Conservation (phyloP, 352 stramenopile species). For the Phytophthora meadii region DNA sequence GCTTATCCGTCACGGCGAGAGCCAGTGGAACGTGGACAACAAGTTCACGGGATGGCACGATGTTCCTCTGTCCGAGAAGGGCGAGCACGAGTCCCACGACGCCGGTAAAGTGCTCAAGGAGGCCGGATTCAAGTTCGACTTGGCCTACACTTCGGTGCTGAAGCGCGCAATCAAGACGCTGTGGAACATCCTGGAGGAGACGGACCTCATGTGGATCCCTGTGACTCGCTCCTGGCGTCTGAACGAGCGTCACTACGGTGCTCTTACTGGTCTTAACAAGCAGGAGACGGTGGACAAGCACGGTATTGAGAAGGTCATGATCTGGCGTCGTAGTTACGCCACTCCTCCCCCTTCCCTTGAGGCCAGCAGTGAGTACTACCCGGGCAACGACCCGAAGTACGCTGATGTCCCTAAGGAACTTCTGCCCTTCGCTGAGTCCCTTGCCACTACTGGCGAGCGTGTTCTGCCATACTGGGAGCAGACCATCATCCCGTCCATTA, state of each 20-base stretch:
- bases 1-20: conserved; percentile 96
- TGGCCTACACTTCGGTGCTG: conserved; percentile 96
- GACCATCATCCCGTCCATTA: conserved; percentile 95
- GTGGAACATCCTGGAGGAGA: conserved; percentile 97
- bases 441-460: conserved; percentile 93
- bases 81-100: conserved; percentile 93
- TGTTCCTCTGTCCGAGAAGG: conserved; percentile 91
- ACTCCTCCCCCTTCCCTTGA: conserved; percentile 94
- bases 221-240: conserved; percentile 93
- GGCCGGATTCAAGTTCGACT: conserved; percentile 94
- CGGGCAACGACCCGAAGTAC: conserved; percentile 93
- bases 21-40: conserved; percentile 98
- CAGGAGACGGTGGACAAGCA: conserved; percentile 99
- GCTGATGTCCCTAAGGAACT: conserved; percentile 88
- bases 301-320: conserved; percentile 97
- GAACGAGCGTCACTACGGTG: conserved; percentile 99
- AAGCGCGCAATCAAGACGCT: conserved; percentile 98
- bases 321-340: conserved; percentile 98
- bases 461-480: conserved; percentile 97
- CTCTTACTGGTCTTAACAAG: conserved; percentile 98
- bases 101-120: conserved; percentile 95
- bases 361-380: conserved; percentile 90
- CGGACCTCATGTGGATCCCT: conserved; percentile 98
- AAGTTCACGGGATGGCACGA: conserved; percentile 99
- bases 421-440: conserved; percentile 94